Evolutionary conservation across 352 stramenopile genomes (phyloP), one percentile per base, ranked within the genome.

Genomic region (Pythium monospermum): DNA sequence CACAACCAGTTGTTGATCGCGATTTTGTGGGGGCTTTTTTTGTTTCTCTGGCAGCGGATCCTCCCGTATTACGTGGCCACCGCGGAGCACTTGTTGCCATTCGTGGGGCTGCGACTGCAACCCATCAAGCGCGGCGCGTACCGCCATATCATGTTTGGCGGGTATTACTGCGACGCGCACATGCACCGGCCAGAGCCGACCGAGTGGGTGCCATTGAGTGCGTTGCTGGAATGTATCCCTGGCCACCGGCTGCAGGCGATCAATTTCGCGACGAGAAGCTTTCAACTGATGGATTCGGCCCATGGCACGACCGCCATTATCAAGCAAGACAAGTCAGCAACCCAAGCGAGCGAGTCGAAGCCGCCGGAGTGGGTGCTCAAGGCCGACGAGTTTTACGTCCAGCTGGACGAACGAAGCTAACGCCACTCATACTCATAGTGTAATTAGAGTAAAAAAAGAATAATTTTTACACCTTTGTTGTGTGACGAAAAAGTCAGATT

Each of bases 1-100:
- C 45, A 53, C 45, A 53, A 53, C 31, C 45, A 53, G 18, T 19
- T 53, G 6, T 41, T 53, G 4, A 11, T 53, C 18, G 25, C 5
- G 16, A 6, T 42, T 5, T n/a, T 42, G 7, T 53, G 45, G 18
- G 39, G 19, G 6, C 23, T 46, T 4, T 7, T 27, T 8, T 27
- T 50, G 6, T 19, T 8, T 23, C 12, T 18, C 15, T 36, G 43
- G 27, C 36, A 38, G 10, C 11, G 6, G 11, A 19, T 10, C 15
- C 18, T 50, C 25, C 43, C 26, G 27, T 16, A 26, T 6, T 50
- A 50, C 43, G 26, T n/a, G n/a, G n/a, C n/a, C n/a, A 50, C 43
- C 27, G 31, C 43, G 5, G 22, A 15, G 10, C 23, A 5, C 12
- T 36, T 8, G 12, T 50, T 5, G 11, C 43, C 16, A 6, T 38